phyloP scores from a whole-genome alignment of 331 rosid genomes.

The Prunus yedoensis region DNA sequence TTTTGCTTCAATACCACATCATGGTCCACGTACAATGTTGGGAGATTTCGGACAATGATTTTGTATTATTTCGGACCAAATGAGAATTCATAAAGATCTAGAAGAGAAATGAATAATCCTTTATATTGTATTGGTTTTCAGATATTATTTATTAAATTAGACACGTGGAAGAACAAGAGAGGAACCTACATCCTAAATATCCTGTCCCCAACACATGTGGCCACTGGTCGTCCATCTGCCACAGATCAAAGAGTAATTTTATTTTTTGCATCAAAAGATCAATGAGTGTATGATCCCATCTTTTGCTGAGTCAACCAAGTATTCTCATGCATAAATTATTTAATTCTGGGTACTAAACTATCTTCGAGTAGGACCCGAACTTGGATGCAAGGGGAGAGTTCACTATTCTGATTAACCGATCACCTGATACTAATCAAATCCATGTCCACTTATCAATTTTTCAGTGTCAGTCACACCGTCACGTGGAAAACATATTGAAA shows the following conservation, averaged over 20 bases:
- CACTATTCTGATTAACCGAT: no score
- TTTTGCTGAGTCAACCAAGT: no score
- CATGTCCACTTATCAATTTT: no score
- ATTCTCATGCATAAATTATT: no score
- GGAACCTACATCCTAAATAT: slow-evolving; percentile 2
- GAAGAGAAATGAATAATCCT: background rate
- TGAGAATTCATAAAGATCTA: background rate
- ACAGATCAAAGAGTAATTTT: no score
- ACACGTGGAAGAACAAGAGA: background rate
- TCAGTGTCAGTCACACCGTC: no score
- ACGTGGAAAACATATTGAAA: no score
- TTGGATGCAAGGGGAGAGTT: no score
- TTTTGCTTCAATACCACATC: background rate
- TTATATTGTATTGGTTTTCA: background rate
- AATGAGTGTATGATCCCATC: background rate
- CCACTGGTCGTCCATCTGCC: background rate
- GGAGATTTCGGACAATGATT: background rate
- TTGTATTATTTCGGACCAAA: background rate
- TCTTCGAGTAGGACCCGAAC: no score
- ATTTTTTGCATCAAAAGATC: no score
- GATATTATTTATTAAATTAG: background rate
- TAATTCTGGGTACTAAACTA: no score
- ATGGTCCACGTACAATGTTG: background rate
- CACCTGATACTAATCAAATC: no score
- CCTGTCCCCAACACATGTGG: background rate